phyloP scores from a whole-genome alignment of 2,329 filamentous ascomycete genomes.

The Podosphaera fusca region DNA sequence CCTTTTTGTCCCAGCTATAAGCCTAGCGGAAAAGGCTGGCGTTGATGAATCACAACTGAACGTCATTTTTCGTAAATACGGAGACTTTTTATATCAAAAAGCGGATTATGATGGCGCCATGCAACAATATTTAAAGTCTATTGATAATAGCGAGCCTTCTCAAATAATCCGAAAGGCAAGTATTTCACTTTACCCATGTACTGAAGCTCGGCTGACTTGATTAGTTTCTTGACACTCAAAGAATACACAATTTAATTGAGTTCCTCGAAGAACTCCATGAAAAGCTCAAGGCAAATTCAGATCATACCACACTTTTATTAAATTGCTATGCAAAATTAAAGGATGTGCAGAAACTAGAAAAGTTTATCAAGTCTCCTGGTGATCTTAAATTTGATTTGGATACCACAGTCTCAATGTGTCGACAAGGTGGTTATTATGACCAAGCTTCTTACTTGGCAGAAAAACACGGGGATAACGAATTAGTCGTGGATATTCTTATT shows the following conservation, averaged over 20 bases:
- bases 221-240: slow-evolving; percentile 83
- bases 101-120: slow-evolving; percentile 96
- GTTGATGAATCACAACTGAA: slow-evolving; percentile 66
- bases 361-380: slow-evolving; percentile 86
- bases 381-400: slow-evolving; percentile 93
- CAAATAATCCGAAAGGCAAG: slow-evolving; percentile 76
- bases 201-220: slow-evolving; percentile 12
- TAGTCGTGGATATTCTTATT: slow-evolving; percentile 87
- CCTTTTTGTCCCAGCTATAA: slow-evolving; percentile 76
- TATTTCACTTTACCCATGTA: neutral
- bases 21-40: slow-evolving; percentile 71
- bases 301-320: slow-evolving; percentile 80
- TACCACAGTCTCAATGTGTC: slow-evolving; percentile 90
- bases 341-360: slow-evolving; percentile 85
- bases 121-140: slow-evolving; percentile 91
- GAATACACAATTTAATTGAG: slow-evolving; percentile 91
- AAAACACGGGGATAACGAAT: slow-evolving; percentile 77
- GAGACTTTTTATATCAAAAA: slow-evolving; percentile 84
- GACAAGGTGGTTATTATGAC: slow-evolving; percentile 89
- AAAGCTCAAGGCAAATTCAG: slow-evolving; percentile 74
- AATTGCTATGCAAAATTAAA: slow-evolving; percentile 98
- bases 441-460: slow-evolving; percentile 90
- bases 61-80: slow-evolving; percentile 78
- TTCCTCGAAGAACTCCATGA: slow-evolving; percentile 94
- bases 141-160: slow-evolving; percentile 87